Evolutionary conservation across 495 filamentous ascomycete species (phyloP).

Genomic region (Astrocystis sublimbata): DNA sequence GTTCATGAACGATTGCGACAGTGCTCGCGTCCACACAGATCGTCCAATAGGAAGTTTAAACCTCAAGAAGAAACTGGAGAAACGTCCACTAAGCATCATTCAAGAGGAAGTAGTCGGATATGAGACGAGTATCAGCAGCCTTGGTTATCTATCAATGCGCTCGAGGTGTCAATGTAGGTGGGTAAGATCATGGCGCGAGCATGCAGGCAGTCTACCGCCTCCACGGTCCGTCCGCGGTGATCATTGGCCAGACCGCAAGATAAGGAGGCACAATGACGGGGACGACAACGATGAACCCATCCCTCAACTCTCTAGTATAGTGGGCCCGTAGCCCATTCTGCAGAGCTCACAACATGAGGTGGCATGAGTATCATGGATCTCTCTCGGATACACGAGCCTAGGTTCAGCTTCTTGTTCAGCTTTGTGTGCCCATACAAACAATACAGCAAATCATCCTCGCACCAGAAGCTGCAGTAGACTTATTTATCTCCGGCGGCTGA

Average conservation of each 20-base stretch:
- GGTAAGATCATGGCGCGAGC: conserved; percentile 7
- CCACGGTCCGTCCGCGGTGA: background rate
- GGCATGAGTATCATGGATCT: background rate
- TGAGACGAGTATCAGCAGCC: conserved; percentile 2
- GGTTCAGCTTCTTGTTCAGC: conserved; percentile 11
- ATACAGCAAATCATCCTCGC: conserved; percentile 2
- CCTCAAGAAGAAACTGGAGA: conserved; percentile 19
- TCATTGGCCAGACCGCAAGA: conserved; percentile 9
- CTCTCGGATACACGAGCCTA: background rate
- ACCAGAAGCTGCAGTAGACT: background rate
- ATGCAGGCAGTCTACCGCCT: conserved; percentile 12
- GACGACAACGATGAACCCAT: conserved; percentile 1
- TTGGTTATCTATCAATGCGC: background rate
- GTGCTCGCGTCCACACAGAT: background rate
- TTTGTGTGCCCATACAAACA: conserved; percentile 5
- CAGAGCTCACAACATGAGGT: background rate
- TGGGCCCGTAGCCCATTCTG: background rate
- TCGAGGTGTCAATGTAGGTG: background rate
- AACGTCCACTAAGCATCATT: conserved; percentile 9
- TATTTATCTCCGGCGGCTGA: conserved; percentile 1
- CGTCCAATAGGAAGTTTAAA: background rate
- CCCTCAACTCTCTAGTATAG: background rate
- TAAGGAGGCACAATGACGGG: conserved; percentile 19
- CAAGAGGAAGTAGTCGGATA: conserved; percentile 4
- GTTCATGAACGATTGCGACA: background rate